A percentile compares a stretch with the other conserved stretches of the same genome.
Conservation (phyloP, 2,329 filamentous ascomycete species). For the Alternaria incomplexa region DNA sequence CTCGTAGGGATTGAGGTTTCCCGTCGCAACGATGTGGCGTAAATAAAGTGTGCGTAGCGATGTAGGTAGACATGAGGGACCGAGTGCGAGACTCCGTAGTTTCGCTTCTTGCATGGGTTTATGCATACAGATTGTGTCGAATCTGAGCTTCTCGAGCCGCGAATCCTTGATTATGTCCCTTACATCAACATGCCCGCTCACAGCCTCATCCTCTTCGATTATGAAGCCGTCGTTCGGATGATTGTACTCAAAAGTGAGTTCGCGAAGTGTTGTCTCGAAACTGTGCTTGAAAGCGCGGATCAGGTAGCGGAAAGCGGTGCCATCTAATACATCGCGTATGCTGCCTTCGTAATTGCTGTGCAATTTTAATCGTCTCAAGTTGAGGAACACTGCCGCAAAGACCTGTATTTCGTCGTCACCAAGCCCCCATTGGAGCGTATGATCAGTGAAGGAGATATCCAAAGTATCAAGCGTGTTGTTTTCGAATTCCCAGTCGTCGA, state of each 20-base stretch:
- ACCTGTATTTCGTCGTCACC: slow-evolving; percentile 1
- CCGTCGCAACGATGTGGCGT: slow-evolving; percentile 5
- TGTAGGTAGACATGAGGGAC: slow-evolving; percentile 7
- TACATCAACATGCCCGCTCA: not conserved
- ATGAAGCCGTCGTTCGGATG: not conserved
- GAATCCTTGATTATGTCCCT: slow-evolving; percentile 6
- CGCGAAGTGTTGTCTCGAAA: slow-evolving; percentile 11
- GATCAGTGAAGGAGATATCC: slow-evolving; percentile 8
- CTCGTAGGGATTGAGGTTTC: slow-evolving; percentile 2
- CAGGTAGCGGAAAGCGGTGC: slow-evolving; percentile 4
- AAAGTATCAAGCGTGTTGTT: slow-evolving; percentile 6
- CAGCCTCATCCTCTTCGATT: not conserved
- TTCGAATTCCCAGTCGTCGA: slow-evolving; percentile 2
- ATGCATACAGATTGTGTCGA: slow-evolving; percentile 16
- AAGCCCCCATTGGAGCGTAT: not conserved
- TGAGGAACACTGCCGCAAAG: slow-evolving; percentile 4
- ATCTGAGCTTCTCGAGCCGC: slow-evolving; percentile 3
- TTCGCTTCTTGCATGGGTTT: not conserved
- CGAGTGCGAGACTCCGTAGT: slow-evolving; percentile 8
- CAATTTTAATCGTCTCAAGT: not conserved
- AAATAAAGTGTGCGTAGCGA: slow-evolving; percentile 12
- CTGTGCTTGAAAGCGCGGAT: slow-evolving; percentile 8
- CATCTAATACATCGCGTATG: not conserved
- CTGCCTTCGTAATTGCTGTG: not conserved
- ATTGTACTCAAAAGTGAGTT: slow-evolving; percentile 7